Evolutionary conservation across 257 asterid species (phyloP).

Genomic region (Ocimum tenuiflorum): DNA sequence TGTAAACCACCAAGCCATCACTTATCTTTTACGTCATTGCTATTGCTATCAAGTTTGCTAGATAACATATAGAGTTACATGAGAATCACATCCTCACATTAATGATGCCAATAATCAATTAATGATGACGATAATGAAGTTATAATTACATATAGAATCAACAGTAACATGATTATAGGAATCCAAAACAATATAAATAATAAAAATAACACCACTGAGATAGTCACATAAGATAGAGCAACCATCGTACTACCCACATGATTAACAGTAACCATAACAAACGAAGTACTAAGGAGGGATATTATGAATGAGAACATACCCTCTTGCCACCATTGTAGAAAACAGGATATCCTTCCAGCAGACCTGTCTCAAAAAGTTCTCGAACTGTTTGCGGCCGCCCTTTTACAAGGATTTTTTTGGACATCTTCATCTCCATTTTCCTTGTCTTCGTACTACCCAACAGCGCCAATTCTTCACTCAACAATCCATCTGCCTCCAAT

Average conservation of each 20-base stretch:
- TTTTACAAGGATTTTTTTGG: conserved; percentile 46
- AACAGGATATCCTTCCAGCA: conserved; percentile 93
- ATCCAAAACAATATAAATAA: neutral
- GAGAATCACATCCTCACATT: neutral
- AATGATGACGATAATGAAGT: neutral
- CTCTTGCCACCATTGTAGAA: conserved; percentile 94
- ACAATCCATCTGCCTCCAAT: conserved; percentile 40
- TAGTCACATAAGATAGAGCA: neutral
- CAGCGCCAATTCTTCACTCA: conserved; percentile 22
- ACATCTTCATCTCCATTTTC: conserved; percentile 66
- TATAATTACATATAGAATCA: neutral
- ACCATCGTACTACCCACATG: too few relatives aligned
- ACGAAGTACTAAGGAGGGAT: neutral
- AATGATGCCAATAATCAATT: neutral
- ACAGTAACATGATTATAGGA: neutral
- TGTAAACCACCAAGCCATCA: neutral
- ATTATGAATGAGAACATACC: conserved; percentile 35
- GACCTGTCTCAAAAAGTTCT: conserved; percentile 89
- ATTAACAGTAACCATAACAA: neutral
- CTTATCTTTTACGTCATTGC: neutral
- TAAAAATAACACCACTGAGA: neutral
- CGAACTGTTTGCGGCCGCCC: conserved; percentile 76
- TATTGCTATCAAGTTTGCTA: neutral
- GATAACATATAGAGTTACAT: neutral
- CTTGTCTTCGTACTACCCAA: conserved; percentile 31